Evolutionary conservation across 2,329 filamentous ascomycete genomes (phyloP).

Genomic region (Coniochaeta hoffmannii): DNA sequence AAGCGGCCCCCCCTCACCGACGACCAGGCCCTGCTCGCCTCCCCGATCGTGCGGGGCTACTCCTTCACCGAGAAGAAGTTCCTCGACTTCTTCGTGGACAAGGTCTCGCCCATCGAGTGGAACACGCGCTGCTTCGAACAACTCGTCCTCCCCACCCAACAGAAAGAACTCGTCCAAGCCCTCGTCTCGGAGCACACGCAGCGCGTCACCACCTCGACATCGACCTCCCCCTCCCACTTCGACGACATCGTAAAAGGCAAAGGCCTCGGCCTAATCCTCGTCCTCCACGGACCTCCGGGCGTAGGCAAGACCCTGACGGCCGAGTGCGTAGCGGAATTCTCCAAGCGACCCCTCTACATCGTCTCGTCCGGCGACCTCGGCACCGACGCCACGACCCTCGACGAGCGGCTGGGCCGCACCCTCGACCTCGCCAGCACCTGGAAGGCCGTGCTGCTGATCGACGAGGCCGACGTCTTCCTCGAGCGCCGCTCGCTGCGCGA

Average conservation of each 20-base stretch:
- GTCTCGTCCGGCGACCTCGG: slow-evolving; percentile 8
- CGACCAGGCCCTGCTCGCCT: slow-evolving; percentile 17
- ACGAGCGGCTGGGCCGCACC: slow-evolving; percentile 1
- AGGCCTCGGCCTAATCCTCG: slow-evolving; percentile 8
- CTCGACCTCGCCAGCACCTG: slow-evolving; percentile 9
- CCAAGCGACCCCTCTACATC: slow-evolving; percentile 8
- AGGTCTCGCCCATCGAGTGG: slow-evolving; percentile 16
- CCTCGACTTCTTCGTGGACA: slow-evolving; percentile 20
- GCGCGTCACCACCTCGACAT: neutral
- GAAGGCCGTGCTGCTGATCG: slow-evolving; percentile 25
- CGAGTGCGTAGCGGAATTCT: slow-evolving; percentile 10
- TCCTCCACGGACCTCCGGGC: slow-evolving; percentile 8
- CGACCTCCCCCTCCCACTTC: slow-evolving; percentile 2
- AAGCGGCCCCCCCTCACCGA: slow-evolving; percentile 16
- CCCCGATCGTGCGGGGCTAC: slow-evolving; percentile 21
- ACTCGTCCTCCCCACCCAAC: slow-evolving; percentile 19
- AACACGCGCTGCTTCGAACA: slow-evolving; percentile 21
- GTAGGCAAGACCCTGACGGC: slow-evolving; percentile 13
- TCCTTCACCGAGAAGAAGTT: slow-evolving; percentile 22
- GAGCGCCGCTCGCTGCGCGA: neutral
- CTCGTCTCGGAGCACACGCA: slow-evolving; percentile 17
- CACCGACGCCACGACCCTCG: neutral
- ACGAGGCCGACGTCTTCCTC: slow-evolving; percentile 23
- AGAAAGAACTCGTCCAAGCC: slow-evolving; percentile 23
- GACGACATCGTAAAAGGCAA: slow-evolving; percentile 4